Evolutionary conservation across 2,329 filamentous ascomycete genomes (phyloP), one percentile per base, ranked within the genome.

Genomic region (Cladosporium sp.): DNA sequence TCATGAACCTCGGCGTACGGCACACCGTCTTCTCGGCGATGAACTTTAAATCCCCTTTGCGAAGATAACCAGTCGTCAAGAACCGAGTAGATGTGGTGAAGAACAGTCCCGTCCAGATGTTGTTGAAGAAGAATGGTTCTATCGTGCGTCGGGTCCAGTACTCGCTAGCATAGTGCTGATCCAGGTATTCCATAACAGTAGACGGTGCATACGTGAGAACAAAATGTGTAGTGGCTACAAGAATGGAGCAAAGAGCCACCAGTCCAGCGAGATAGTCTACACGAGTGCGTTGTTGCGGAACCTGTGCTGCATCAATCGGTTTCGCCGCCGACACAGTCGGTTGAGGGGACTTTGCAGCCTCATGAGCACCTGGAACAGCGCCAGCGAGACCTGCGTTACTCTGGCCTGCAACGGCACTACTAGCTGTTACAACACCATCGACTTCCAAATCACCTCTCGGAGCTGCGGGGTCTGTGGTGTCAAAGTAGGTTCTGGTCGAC

Each of bases 21-120:
- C 67, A 65, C 12, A 74, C 69, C 9, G 68, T 68, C 45, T 72
- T 73, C 52, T 74, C 68, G 3, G 73, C 72, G 27, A 76, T 64
- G 22, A 64, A 65, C 22, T 66, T 58, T 15, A 76, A 57, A n/a
- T 73, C 68, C 12, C 71, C 73, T 5, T 63, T 68, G 29, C 64
- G 66, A 3, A 76, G 63, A 49, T 72, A 76, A 18, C 64, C 65
- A 1, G 65, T 61, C 12, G 67, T 65, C 15, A 76, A 54, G 58
- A 76, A 76, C 44, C 73, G 71, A 13, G 70, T 72, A 0, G 73
- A 75, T 7, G 70, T 76, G 9, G 71, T 75, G 58, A 76, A 70
- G 62, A 76, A 76, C 15, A 73, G 66, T 19, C 73, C 73, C 7
- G 75, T 68, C 68, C 71, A 75, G 57, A 74, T 68, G 41, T 70